Base-by-base conservation (phyloP, 2,329 filamentous ascomycete genomes). In the Cercospora zeina region DNA sequence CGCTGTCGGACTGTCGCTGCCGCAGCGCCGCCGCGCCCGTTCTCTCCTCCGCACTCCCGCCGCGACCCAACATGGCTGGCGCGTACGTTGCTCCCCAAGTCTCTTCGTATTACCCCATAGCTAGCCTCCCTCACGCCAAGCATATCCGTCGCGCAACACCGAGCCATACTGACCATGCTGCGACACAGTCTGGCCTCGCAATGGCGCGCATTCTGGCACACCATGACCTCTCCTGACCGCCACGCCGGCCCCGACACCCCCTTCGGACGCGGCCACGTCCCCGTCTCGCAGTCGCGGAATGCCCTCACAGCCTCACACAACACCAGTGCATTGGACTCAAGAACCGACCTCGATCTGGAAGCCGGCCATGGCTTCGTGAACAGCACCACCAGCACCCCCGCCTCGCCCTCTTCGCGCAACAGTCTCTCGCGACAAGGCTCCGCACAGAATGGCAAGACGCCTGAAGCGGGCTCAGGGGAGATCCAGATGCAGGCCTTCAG, bases 401-500 rank as follows among this genome's bases (percentile, higher is more conserved):
- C 97, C 78, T 96, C 93, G 0, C 93, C 93, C 10, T 85, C 96
- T 82, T 85, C 93, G 70, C 65, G 65, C 33, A 93, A 91, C 56
- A 89, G 89, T 61, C 83, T 87, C 89, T 69, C 72, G 58, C 84
- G 84, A 66, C 78, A 85, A 69, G 61, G 59, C 47, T 67, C 69
- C 0, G 70, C 63, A 9, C 66, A 69, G 65, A 68, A 68, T 59
- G 86, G 68, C 80, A 80, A 62, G 84, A 85, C 89, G 70, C 90
- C 95, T 73, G 86, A 86, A 62, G 84, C 87, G 68, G 87, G 79
- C 79, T 86, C 79, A 4, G 90, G 90, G 67, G 93, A 97, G 76
- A 96, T 99, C 65, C 93, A 89, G 69, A 95, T 99, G 91, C 95
- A 97, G 78, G 89, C 89, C 65, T 99, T 99, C 79, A 87, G 89